Base-by-base conservation (phyloP, 1,284 basidiomycete species). In the Xanthoconium separans region DNA sequence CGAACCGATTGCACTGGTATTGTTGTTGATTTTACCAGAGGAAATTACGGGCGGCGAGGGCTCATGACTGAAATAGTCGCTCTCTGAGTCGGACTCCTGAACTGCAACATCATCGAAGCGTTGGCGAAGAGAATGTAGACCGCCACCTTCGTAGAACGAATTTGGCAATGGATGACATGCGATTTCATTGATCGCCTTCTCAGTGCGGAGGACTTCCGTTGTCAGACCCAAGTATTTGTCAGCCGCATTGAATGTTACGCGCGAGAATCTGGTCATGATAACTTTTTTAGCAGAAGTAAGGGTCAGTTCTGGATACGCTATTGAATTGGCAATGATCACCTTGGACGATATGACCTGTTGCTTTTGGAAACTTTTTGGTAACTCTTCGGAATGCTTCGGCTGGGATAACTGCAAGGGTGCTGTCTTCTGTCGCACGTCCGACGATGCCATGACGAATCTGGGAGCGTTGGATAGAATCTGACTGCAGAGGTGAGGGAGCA, bases 341-440 rank as follows among this genome's bases (percentile, higher is more conserved):
- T 82, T 96, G 94, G 2, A 99, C 95, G 56, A 99, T 97, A 66
- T 98, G 94, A 2, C 95, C 95, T 20, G 94, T 93, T 1, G 97
- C 94, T 65, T 98, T 98, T 0, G 96, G 96, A 64, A 91, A 98
- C 68, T 96, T 95, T 71, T 94, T 92, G 1, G 95, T 98, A 43
- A 93, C 76, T 44, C 93, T 77, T 58, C 88, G 82, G 75, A 99
- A 99, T 5, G 96, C 97, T 69, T 98, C 94, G 1, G 96, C 95
- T 6, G 96, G 97, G 52, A 99, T 98, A 15, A 99, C 96, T n/a
- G 96, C 97, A 9, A 99, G 76, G 1, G 96, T 98, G 5, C 93
- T 94, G 68, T 99, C 96, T 51, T 92, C 89, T 1, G 89, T 90
- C 4, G 96, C 97, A 30, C 95, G 80, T 13, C 95, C 95, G 31